These are phyloP conservation scores for Boletus rufocinnamomeus DNA, from an alignment of 768 basidiomycete genomes.

Conservation along the genomic window DNA sequence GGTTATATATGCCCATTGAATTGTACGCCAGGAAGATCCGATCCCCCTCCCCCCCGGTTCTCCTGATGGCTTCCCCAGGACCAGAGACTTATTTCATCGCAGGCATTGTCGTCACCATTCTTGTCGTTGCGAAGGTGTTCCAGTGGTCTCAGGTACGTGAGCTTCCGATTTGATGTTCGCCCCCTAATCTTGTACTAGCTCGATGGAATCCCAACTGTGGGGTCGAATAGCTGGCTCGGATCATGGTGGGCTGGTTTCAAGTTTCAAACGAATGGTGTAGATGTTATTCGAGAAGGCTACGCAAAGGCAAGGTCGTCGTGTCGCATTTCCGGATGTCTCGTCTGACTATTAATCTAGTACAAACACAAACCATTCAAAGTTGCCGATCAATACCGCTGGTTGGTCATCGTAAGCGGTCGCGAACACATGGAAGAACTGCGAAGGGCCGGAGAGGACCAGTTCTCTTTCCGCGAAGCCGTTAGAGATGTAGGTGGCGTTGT, in stretches of 20 bases:
- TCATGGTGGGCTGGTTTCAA: constrained; percentile 30
- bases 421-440: constrained; percentile 42
- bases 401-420: constrained; percentile 38
- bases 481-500: constrained; percentile 34
- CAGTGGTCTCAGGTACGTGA: neutral
- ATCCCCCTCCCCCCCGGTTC: neutral
- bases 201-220: constrained; percentile 33
- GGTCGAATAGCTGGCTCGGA: constrained; percentile 26
- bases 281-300: neutral
- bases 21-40: neutral
- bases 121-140: neutral
- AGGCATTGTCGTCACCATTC: neutral
- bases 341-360: neutral
- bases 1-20: neutral
- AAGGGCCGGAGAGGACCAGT: constrained; percentile 38
- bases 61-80: neutral
- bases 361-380: neutral
- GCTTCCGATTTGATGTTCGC: too few relatives aligned
- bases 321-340: neutral
- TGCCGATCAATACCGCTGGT: constrained; percentile 35
- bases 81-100: neutral
- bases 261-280: constrained; percentile 18
- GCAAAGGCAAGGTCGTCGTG: neutral
- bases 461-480: constrained; percentile 37
- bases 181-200: neutral